Base-by-base conservation (phyloP, 1,284 basidiomycete species). In the Phylloporus sp. region DNA sequence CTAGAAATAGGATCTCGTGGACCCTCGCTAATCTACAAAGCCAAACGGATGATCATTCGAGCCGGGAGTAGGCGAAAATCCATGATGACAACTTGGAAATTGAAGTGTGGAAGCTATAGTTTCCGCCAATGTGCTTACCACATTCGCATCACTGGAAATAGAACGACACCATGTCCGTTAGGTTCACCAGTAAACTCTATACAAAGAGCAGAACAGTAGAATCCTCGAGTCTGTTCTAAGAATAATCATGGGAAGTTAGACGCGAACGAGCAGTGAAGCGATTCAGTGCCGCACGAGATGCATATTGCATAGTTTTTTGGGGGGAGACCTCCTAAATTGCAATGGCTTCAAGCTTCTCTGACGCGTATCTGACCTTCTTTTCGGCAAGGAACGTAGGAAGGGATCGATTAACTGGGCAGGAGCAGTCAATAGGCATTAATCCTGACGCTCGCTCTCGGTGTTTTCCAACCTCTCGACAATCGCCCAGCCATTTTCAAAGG, bases 401-500 rank as follows among this genome's bases (percentile, higher is more conserved):
- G n/a, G 81, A 78, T 69, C 86, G 78, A 22, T 80, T 78, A 34
- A 74, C 69, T 37, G 79, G 78, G 31, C 84, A 76, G 68, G 90
- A 76, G 70, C 88, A 90, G 68, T 89, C 87, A 32, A 89, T 77
- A 4, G 89, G 89, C 50, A 90, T 87, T 46, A 84, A 68, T 2
- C 82, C 82, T 42, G 59, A 58, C 37, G 42, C 17, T 40, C 60
- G 11, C 24, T n/a, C 11, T 28, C 37, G 4, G 39, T 10, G 11
- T 12, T 62, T 56, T 69, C 66, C 49, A 80, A 66, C 67, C 80
- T 83, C 72, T 86, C 83, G n/a, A 87, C 81, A 60, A 82, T 69
- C 2, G 81, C 81, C 90, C 90, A 92, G 1, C 89, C 90, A 70
- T 91, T 90, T 65, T 89, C 86, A 72, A 85, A 92, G 18, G 82